A percentile compares a stretch with the other conserved stretches of the same genome.
These are phyloP conservation scores for Sporothrix protearum DNA, from an alignment of 2,329 filamentous ascomycete genomes.

Conservation along the genomic window DNA sequence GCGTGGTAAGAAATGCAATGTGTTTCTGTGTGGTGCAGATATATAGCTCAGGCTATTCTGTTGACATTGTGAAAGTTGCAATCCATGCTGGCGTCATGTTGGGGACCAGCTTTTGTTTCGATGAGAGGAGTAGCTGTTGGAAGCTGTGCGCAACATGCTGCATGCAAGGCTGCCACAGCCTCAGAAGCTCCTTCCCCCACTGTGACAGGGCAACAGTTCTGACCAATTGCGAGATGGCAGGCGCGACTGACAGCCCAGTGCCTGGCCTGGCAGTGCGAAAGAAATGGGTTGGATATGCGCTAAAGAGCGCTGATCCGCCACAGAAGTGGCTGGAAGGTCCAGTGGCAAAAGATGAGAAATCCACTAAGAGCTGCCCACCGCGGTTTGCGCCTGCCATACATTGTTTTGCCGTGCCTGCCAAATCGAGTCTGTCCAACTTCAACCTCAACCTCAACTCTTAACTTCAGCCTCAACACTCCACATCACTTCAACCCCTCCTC, in stretches of 20 bases:
- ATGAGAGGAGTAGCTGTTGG: not conserved
- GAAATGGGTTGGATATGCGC: not conserved
- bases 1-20: not conserved
- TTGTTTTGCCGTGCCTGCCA: constrained; percentile 2
- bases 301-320: not conserved
- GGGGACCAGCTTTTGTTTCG: not conserved
- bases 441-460: not conserved
- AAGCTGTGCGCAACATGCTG: not conserved
- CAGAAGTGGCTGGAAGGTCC: constrained; percentile 28
- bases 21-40: not conserved
- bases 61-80: not conserved
- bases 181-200: constrained; percentile 7
- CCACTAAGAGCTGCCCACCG: constrained; percentile 4
- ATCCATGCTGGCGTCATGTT: not conserved
- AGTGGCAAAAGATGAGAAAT: constrained; percentile 28
- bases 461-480: not conserved
- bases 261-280: not conserved
- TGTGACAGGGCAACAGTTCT: not conserved
- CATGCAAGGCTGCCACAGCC: constrained; percentile 6
- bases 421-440: constrained; percentile 5
- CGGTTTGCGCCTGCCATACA: not conserved
- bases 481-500: not conserved
- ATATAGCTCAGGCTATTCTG: not conserved
- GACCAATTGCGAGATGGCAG: not conserved
- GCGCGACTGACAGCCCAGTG: not conserved